phyloP scores from a whole-genome alignment of 129 eudicot genomes.

The Lonicera japonica region DNA sequence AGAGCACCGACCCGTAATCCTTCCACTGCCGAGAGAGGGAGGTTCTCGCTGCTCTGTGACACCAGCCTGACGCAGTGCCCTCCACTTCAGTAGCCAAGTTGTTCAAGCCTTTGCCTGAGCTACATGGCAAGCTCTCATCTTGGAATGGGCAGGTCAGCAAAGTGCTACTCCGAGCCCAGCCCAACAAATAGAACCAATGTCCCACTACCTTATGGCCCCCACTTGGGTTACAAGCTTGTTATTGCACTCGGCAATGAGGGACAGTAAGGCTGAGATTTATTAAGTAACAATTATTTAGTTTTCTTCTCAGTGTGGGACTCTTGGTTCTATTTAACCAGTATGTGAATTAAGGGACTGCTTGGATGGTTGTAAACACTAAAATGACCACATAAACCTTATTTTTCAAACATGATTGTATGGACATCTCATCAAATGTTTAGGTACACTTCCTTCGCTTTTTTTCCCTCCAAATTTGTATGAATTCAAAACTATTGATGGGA shows the following conservation, averaged over 20 bases:
- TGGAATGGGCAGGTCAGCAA: conserved; percentile 18
- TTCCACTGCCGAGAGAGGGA: conserved; percentile 19
- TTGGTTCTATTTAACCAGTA: no score
- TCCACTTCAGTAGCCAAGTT: conserved; percentile 5
- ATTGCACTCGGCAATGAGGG: background rate
- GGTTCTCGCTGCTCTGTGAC: conserved; percentile 23
- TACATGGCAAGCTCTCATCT: conserved; percentile 18
- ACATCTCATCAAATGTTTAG: no score
- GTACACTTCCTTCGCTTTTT: no score
- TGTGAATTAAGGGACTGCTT: no score
- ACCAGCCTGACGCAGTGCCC: conserved; percentile 30
- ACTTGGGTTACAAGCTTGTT: conserved; percentile 12
- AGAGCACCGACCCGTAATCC: conserved; percentile 16
- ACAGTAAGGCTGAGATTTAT: no score
- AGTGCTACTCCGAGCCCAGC: background rate
- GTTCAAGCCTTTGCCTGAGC: conserved; percentile 16
- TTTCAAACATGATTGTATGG: no score
- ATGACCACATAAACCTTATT: no score
- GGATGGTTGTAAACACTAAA: no score
- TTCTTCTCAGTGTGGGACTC: no score
- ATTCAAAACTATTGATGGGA: no score
- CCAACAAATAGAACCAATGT: background rate
- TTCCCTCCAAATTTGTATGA: no score
- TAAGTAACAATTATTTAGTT: no score
- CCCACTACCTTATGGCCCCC: conserved; percentile 16